These are phyloP conservation scores for Claviceps sp. DNA, from an alignment of 2,329 filamentous ascomycete species.

Conservation along the genomic window DNA sequence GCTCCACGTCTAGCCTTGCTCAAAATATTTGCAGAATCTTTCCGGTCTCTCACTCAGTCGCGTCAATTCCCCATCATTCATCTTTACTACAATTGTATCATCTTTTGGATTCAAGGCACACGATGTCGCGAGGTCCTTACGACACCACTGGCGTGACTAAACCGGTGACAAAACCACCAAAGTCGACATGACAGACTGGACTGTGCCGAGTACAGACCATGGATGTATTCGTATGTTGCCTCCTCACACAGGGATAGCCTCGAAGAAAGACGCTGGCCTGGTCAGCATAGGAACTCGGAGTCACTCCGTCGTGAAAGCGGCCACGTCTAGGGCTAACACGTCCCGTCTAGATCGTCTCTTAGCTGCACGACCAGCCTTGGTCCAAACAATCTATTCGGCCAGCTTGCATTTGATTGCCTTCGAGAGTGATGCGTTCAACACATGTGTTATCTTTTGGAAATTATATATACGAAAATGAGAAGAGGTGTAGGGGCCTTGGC, in stretches of 20 bases:
- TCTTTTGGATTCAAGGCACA: not conserved
- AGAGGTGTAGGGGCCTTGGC: too few relatives aligned
- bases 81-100: not conserved
- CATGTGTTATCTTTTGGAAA: not conserved
- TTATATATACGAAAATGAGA: too few relatives aligned
- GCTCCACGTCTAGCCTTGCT: not conserved
- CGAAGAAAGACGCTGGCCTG: not conserved
- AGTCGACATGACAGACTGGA: conserved; percentile 7
- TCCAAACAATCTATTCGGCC: conserved; percentile 8
- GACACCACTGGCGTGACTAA: conserved; percentile 25
- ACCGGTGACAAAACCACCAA: conserved; percentile 23
- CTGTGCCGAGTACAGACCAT: not conserved
- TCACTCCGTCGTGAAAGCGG: not conserved
- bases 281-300: not conserved
- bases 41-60: not conserved
- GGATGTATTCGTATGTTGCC: not conserved
- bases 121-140: conserved; percentile 24
- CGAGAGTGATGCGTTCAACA: not conserved
- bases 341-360: not conserved
- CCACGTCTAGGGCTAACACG: not conserved
- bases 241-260: not conserved
- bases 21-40: not conserved
- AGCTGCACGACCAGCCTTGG: not conserved
- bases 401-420: not conserved
- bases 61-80: not conserved